A percentile compares a stretch with the other conserved stretches of the same genome.
These are phyloP conservation scores for Wakefieldia striispora DNA, from an alignment of 768 basidiomycete species.

Conservation along the genomic window DNA sequence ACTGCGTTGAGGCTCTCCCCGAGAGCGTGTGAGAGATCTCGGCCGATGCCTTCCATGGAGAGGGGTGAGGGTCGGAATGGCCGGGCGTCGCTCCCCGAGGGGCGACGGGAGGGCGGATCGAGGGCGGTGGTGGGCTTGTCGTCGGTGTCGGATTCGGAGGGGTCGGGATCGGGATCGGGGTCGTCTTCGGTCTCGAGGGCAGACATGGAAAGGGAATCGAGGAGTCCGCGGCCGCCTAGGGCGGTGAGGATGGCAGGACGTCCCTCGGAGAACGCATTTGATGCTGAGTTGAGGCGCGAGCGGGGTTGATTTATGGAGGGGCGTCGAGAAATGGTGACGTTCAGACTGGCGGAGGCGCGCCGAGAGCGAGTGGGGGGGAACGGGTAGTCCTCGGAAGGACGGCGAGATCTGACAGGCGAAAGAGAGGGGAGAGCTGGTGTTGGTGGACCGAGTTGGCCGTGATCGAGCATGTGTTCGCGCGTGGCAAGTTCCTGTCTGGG, in stretches of 20 bases:
- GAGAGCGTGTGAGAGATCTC: conserved; percentile 30
- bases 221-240: conserved; percentile 31
- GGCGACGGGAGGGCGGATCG: conserved; percentile 7
- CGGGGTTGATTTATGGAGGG: conserved; percentile 25
- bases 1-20: conserved; percentile 13
- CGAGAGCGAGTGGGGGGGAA: conserved; percentile 15
- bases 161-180: conserved; percentile 21
- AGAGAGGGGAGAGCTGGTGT: conserved; percentile 49
- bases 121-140: conserved; percentile 5
- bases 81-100: conserved; percentile 8
- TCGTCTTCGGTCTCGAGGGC: conserved; percentile 53
- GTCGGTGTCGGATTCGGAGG: conserved; percentile 22
- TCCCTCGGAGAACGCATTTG: conserved; percentile 15
- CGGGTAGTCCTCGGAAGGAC: conserved; percentile 31
- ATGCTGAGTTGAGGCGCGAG: conserved; percentile 22
- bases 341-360: conserved; percentile 23
- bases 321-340: conserved; percentile 30
- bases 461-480: conserved; percentile 92
- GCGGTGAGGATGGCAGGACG: conserved; percentile 21
- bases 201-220: conserved; percentile 49
- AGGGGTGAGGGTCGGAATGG: conserved; percentile 14
- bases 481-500: conserved; percentile 75
- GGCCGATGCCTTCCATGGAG: conserved; percentile 34
- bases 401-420: conserved; percentile 50
- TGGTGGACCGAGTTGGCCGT: conserved; percentile 71